These are phyloP conservation scores for Luzula sylvatica DNA, from an alignment of 176 grass and related monocot genomes.

Conservation along the genomic window DNA sequence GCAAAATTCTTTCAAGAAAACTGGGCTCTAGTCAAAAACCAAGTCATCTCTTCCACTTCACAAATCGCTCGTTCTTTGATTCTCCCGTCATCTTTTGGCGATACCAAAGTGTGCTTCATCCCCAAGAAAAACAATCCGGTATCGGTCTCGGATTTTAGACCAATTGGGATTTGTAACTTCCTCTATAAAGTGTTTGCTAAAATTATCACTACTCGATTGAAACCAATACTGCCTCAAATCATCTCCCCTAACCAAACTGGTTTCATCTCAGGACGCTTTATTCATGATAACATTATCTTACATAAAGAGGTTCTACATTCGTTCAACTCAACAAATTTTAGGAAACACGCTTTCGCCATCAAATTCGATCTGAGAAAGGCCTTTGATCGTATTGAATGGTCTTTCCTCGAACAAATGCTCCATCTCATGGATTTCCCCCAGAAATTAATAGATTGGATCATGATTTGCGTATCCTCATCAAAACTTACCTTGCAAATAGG, in stretches of 20 bases:
- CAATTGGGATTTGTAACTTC: background rate
- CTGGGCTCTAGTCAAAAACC: too few relatives aligned
- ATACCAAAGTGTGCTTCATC: too few relatives aligned
- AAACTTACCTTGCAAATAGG: background rate
- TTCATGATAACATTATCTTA: too few relatives aligned
- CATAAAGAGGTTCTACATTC: background rate
- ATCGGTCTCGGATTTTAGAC: background rate
- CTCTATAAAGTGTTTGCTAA: background rate
- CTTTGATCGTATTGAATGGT: too few relatives aligned
- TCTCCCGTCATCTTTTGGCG: too few relatives aligned
- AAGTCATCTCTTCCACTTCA: too few relatives aligned
- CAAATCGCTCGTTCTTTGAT: too few relatives aligned
- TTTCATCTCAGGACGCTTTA: background rate
- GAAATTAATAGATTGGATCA: background rate
- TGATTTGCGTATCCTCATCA: background rate
- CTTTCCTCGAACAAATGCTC: background rate
- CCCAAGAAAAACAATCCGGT: background rate
- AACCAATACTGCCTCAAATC: background rate
- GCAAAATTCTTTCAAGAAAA: too few relatives aligned
- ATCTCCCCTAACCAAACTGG: background rate
- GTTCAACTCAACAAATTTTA: background rate
- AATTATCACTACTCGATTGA: background rate
- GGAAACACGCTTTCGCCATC: background rate
- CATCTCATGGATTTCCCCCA: background rate
- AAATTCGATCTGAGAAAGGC: background rate